Evolutionary conservation across 2,329 filamentous ascomycete genomes (phyloP).

Genomic region (Ilyonectria destructans): DNA sequence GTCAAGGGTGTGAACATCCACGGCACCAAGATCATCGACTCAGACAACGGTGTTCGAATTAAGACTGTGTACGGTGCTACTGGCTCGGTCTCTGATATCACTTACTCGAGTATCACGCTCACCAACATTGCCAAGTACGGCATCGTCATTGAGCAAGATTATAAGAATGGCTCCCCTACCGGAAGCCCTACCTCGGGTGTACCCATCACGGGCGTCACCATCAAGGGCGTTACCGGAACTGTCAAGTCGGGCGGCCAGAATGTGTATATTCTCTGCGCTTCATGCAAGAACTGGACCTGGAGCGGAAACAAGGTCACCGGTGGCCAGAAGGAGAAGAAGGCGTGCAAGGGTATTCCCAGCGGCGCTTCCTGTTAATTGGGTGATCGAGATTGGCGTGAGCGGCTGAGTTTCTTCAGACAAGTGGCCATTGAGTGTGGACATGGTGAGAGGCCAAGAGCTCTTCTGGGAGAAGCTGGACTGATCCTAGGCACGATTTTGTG

Average conservation of each 20-base stretch:
- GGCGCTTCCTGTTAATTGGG: conserved; percentile 43
- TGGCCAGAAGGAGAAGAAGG: conserved; percentile 57
- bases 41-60: conserved; percentile 67
- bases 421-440: background rate
- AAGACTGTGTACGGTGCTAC: conserved; percentile 66
- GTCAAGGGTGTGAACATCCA: conserved; percentile 68
- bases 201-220: conserved; percentile 65
- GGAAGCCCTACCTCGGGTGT: conserved; percentile 64
- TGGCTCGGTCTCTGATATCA: conserved; percentile 61
- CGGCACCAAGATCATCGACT: conserved; percentile 65
- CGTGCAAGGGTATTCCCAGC: conserved; percentile 49
- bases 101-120: conserved; percentile 62
- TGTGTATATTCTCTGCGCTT: conserved; percentile 70
- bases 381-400: too few species aligned
- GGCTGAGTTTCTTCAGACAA: too few species aligned
- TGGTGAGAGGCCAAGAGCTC: background rate
- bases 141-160: conserved; percentile 61
- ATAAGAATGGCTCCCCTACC: conserved; percentile 64
- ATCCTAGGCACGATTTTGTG: background rate
- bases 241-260: conserved; percentile 58
- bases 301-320: conserved; percentile 65
- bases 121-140: conserved; percentile 60
- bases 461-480: background rate
- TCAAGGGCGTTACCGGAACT: conserved; percentile 61
- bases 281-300: conserved; percentile 69